These are phyloP conservation scores for Fusarium guadeloupense DNA, from an alignment of 2,329 filamentous ascomycete species.

Conservation along the genomic window DNA sequence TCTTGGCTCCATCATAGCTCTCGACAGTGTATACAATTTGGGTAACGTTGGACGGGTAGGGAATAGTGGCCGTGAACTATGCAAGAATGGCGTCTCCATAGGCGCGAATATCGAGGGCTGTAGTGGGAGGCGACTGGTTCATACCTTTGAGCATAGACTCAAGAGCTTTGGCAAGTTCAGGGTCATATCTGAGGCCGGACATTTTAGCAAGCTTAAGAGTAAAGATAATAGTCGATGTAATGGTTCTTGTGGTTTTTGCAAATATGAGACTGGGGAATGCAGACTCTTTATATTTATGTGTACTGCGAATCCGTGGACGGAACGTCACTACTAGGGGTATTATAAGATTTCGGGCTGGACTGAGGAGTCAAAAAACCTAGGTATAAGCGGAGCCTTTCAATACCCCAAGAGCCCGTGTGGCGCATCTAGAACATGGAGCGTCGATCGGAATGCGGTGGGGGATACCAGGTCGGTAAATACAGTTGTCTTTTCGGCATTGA, in stretches of 20 bases:
- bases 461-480: no score
- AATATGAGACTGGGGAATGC: background rate
- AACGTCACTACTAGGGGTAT: no score
- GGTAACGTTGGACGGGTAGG: background rate
- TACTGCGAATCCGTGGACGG: no score
- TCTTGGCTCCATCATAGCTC: conserved; percentile 2
- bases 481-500: no score
- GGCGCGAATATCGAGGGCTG: background rate
- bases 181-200: conserved; percentile 12
- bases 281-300: background rate
- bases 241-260: background rate
- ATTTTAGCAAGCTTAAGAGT: background rate
- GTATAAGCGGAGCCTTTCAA: no score
- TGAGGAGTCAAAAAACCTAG: no score
- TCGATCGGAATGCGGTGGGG: no score
- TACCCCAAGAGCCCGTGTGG: no score
- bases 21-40: conserved; percentile 12
- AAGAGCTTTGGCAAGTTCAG: conserved; percentile 1
- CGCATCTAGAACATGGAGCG: no score
- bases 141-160: background rate
- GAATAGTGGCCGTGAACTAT: background rate
- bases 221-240: background rate
- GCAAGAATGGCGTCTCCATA: background rate
- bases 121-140: background rate
- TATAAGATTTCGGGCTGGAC: no score